These are phyloP conservation scores for Paecilomyces dactylethromorphus DNA, from an alignment of 2,329 filamentous ascomycete genomes.

Conservation along the genomic window DNA sequence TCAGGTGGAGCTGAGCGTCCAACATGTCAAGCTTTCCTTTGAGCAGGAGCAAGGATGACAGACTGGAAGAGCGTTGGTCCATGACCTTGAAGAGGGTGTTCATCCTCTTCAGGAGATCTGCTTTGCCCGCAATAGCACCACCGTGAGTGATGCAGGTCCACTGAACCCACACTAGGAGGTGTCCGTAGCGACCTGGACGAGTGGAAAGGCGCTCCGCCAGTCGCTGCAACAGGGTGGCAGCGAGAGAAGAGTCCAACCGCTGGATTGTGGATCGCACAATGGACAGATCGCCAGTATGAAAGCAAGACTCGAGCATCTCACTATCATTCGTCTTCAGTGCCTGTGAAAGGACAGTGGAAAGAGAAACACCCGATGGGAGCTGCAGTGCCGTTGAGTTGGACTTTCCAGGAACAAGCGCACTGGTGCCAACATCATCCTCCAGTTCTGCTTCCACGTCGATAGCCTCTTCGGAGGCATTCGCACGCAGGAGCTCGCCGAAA, in stretches of 20 bases:
- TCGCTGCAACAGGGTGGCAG: slow-evolving; percentile 70
- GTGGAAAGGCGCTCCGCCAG: slow-evolving; percentile 81
- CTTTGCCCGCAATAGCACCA: slow-evolving; percentile 78
- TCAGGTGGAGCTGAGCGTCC: slow-evolving; percentile 77
- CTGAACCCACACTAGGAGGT: slow-evolving; percentile 90
- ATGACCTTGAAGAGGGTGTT: slow-evolving; percentile 77
- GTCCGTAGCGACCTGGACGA: slow-evolving; percentile 80
- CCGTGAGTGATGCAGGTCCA: slow-evolving; percentile 91
- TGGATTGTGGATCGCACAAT: slow-evolving; percentile 86
- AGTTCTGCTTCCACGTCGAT: slow-evolving; percentile 62
- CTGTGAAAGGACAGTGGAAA: slow-evolving; percentile 88
- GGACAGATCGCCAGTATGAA: slow-evolving; percentile 68
- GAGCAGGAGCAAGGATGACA: slow-evolving; percentile 75
- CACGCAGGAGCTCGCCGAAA: slow-evolving; percentile 78
- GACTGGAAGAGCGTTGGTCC: slow-evolving; percentile 73
- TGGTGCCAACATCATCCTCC: slow-evolving; percentile 37
- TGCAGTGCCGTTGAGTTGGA: slow-evolving; percentile 44
- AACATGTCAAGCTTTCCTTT: slow-evolving; percentile 96
- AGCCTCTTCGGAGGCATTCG: slow-evolving; percentile 56
- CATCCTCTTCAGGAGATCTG: slow-evolving; percentile 73
- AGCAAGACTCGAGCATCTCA: slow-evolving; percentile 83
- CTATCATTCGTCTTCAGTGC: slow-evolving; percentile 88
- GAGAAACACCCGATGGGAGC: slow-evolving; percentile 66
- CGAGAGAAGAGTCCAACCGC: slow-evolving; percentile 77
- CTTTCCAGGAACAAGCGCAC: slow-evolving; percentile 40